Conservation (phyloP, 768 basidiomycete genomes). For the Suillus placidus region DNA sequence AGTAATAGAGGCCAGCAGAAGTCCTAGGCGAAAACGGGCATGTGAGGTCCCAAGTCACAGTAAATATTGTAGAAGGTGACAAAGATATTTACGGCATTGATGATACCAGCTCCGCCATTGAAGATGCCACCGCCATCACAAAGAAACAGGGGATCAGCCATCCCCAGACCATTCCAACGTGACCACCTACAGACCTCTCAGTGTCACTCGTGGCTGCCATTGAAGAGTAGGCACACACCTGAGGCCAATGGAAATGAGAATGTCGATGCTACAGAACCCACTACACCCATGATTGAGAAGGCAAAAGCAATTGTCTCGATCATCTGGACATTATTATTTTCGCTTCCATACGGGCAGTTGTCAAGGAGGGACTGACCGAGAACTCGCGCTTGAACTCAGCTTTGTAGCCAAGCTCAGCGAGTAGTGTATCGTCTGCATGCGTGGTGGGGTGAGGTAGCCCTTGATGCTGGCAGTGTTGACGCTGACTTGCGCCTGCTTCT, state of each 20-base stretch:
- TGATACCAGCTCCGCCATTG: conserved; percentile 74
- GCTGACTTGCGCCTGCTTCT: conserved; percentile 20
- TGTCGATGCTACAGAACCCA: conserved; percentile 70
- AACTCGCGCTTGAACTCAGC: conserved; percentile 76
- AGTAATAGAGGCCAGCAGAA: conserved; percentile 79
- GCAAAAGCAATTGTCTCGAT: conserved; percentile 68
- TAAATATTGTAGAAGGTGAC: conserved; percentile 3
- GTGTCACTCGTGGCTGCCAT: background rate
- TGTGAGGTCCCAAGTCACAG: background rate
- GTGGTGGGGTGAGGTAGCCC: conserved; percentile 22
- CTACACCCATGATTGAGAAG: conserved; percentile 73
- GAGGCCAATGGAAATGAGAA: conserved; percentile 63
- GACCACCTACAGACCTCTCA: conserved; percentile 53
- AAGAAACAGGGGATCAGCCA: conserved; percentile 75
- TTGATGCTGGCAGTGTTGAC: conserved; percentile 17
- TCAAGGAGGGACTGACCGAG: conserved; percentile 46
- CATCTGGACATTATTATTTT: conserved; percentile 36
- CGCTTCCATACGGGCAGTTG: background rate
- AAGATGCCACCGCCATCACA: conserved; percentile 66
- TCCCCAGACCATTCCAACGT: conserved; percentile 78
- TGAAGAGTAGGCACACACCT: conserved; percentile 40
- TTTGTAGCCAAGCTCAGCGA: conserved; percentile 72
- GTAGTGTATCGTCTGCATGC: conserved; percentile 54
- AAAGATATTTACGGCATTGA: conserved; percentile 62
- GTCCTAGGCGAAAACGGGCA: conserved; percentile 45